Conservation (phyloP, 768 basidiomycete species). For the Pleurotus sapidus region DNA sequence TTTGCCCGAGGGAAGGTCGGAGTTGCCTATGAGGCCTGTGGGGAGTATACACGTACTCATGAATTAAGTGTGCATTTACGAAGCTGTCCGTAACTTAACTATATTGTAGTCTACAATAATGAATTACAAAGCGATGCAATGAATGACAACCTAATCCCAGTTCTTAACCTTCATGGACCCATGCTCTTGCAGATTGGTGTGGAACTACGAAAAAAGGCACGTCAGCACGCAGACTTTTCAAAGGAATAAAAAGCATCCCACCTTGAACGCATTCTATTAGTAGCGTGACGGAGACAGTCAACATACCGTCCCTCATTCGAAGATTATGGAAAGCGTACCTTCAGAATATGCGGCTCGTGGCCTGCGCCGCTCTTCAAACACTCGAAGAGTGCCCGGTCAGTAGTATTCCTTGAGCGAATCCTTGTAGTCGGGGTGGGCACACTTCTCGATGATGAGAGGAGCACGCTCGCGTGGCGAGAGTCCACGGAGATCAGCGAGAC, state of each 20-base stretch:
- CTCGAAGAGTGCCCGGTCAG: conserved; percentile 37
- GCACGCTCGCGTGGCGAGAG: conserved; percentile 45
- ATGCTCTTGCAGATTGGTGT: conserved; percentile 26
- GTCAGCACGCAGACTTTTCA: neutral
- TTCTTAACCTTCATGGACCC: conserved; percentile 29
- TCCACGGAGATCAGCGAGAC: conserved; percentile 44
- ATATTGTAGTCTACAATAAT: neutral
- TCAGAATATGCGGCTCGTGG: conserved; percentile 48
- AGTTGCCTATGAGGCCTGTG: too few relatives aligned
- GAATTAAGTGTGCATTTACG: too few relatives aligned
- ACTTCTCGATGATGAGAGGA: conserved; percentile 43
- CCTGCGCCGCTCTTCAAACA: conserved; percentile 40
- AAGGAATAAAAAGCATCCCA: neutral
- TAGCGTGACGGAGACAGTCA: neutral
- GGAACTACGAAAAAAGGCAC: conserved; percentile 11
- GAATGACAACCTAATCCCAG: conserved; percentile 21
- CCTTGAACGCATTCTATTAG: conserved; percentile 21
- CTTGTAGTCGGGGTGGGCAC: conserved; percentile 45
- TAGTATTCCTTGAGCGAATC: conserved; percentile 43
- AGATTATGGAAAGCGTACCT: conserved; percentile 22
- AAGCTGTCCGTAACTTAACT: too few relatives aligned
- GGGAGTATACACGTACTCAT: too few relatives aligned
- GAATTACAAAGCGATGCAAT: neutral
- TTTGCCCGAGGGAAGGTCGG: too few relatives aligned
- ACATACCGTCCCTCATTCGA: neutral